Base-by-base conservation (phyloP, 805 yeast species). In the Torulaspora indica region DNA sequence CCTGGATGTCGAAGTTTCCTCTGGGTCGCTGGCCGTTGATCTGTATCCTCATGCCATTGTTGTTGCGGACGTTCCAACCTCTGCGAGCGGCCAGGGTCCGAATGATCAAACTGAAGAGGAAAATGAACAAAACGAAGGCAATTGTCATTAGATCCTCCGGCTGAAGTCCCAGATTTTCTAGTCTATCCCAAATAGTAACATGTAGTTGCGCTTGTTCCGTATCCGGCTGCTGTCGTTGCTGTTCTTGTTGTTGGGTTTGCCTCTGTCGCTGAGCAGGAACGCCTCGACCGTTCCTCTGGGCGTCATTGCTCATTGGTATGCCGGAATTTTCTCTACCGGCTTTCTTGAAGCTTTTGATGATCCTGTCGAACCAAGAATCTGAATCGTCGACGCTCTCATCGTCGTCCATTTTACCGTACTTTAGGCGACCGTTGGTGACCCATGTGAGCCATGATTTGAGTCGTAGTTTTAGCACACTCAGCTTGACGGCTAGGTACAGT, bases 361-460 rank as follows among this genome's bases (percentile, higher is more conserved):
- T 23, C 18, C 38, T 32, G 15, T 35, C 25, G 36, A 47, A 49
- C 44, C 50, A 46, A 3, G 58, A 40, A 33, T 17, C 46, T 17
- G 41, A 25, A 35, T 18, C 48, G 15, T 14, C 47, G n/a, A 18
- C 40, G 8, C 20, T 20, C 4, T 46, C 53, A 20, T 55, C 49
- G 18, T 43, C 48, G 14, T 35, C 37, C 2, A 36, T 41, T 22
- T 37, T 47, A 6, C 41, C 40, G 17, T 45, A 45, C 12, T 52
- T 52, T 2, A 46, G 35, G 23, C 49, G 51, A n/a, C 61, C 61
- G 1, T 76, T 79, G 3, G 64, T 57, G 0, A 74, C 35, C 35
- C 70, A 66, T 5, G 39, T 37, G 8, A 49, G 35, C 54, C 58
- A 58, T 10, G 57, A 43, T 42, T 60, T 60, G 4, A 58, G n/a